A percentile compares a stretch with the other conserved stretches of the same genome.
These are phyloP conservation scores for Colletotrichum filicis DNA, from an alignment of 2,329 filamentous ascomycete species.

Conservation along the genomic window DNA sequence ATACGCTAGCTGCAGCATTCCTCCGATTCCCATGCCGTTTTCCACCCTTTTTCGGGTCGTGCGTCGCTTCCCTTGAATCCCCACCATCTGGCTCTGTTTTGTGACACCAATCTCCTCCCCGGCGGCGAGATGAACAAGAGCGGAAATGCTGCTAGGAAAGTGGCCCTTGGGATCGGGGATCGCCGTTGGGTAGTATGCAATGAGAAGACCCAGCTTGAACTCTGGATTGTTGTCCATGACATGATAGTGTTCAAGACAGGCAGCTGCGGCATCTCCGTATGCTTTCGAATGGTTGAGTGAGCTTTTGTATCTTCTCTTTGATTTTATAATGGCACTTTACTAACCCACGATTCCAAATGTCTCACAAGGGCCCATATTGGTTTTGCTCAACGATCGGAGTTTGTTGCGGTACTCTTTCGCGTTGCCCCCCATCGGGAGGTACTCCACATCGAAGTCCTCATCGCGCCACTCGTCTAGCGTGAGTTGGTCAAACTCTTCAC, in stretches of 20 bases:
- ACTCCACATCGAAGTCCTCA: constrained; percentile 56
- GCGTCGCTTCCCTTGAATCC: constrained; percentile 56
- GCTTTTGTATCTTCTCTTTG: not conserved
- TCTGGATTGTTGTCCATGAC: constrained; percentile 56
- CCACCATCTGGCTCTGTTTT: constrained; percentile 54
- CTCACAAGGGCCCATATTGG: constrained; percentile 51
- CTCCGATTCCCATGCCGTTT: constrained; percentile 50
- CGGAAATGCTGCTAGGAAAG: constrained; percentile 52
- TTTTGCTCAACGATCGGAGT: constrained; percentile 46
- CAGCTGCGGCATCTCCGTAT: constrained; percentile 55
- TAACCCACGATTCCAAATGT: constrained; percentile 56
- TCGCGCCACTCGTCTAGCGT: constrained; percentile 52
- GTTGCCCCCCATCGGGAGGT: constrained; percentile 51
- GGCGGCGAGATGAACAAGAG: constrained; percentile 52
- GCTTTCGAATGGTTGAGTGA: constrained; percentile 40
- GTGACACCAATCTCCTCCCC: constrained; percentile 53
- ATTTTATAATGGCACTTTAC: constrained; percentile 10
- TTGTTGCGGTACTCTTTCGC: constrained; percentile 47
- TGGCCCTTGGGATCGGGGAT: constrained; percentile 54
- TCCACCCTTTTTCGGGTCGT: constrained; percentile 47
- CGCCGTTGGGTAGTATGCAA: constrained; percentile 57
- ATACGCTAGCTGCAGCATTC: constrained; percentile 48
- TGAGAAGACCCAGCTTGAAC: constrained; percentile 52
- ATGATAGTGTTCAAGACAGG: constrained; percentile 58
- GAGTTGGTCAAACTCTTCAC: constrained; percentile 52